Percentiles rank a stretch among this genome's conserved stretches.
These are phyloP conservation scores for Fragilaria crotonensis DNA, from an alignment of 108 stramenopile genomes.

Conservation along the genomic window DNA sequence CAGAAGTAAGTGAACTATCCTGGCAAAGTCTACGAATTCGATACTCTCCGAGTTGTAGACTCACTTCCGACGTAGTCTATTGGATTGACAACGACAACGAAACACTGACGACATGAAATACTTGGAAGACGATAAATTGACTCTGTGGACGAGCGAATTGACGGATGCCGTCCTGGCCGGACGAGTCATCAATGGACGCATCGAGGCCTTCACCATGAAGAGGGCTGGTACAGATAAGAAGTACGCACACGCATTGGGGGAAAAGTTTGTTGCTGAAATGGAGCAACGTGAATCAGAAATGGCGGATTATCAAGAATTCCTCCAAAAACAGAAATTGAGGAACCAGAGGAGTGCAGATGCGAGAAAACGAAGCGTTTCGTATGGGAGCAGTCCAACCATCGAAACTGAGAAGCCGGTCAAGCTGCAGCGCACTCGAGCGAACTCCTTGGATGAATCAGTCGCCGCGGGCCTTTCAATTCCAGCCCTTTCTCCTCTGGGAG, in stretches of 20 bases:
- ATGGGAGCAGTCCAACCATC: neutral
- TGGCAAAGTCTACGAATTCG: too few relatives aligned
- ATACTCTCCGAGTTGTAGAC: too few relatives aligned
- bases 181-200: slow-evolving; percentile 71
- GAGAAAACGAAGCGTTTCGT: neutral
- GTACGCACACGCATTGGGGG: slow-evolving; percentile 66
- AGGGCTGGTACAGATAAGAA: slow-evolving; percentile 78
- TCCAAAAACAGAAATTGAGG: neutral
- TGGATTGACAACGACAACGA: too few relatives aligned
- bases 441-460: slow-evolving; percentile 7
- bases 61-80: too few relatives aligned
- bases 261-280: slow-evolving; percentile 66
- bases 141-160: slow-evolving; percentile 60
- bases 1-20: too few relatives aligned
- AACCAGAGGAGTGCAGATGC: neutral
- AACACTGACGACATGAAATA: too few relatives aligned
- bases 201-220: slow-evolving; percentile 86
- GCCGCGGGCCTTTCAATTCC: slow-evolving; percentile 36
- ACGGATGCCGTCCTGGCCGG: slow-evolving; percentile 44
- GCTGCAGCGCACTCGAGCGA: slow-evolving; percentile 11
- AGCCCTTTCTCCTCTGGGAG: slow-evolving; percentile 43
- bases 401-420: neutral
- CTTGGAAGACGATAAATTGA: slow-evolving; percentile 65
- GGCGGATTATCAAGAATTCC: slow-evolving; percentile 9
- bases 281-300: slow-evolving; percentile 35